Evolutionary conservation across 257 asterid genomes (phyloP).

Genomic region (Fraxinus pennsylvanica): DNA sequence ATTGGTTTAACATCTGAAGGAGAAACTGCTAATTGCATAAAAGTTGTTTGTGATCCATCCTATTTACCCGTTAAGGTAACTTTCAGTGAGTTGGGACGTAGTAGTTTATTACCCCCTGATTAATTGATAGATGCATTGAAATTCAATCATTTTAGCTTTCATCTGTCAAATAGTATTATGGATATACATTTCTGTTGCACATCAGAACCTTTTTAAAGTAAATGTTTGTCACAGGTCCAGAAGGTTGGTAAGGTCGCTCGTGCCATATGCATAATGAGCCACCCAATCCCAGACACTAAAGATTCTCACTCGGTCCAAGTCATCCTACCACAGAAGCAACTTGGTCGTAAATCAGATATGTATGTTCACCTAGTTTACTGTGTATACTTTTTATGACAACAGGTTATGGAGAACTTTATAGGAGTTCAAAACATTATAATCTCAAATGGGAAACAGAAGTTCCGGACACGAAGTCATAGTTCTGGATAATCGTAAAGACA

Average conservation of each 20-base stretch:
- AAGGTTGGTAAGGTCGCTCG: constrained; percentile 92
- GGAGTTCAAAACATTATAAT: background rate
- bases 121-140: constrained; percentile 2
- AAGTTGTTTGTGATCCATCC: constrained; percentile 94
- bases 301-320: constrained; percentile 98
- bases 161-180: background rate
- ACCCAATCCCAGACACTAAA: constrained; percentile 89
- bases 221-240: constrained; percentile 55
- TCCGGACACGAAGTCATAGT: background rate
- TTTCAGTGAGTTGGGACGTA: background rate
- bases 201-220: constrained; percentile 20
- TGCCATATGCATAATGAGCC: constrained; percentile 95
- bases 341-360: constrained; percentile 97
- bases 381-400: background rate
- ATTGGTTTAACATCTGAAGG: constrained; percentile 95
- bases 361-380: constrained; percentile 36
- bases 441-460: background rate
- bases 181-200: background rate
- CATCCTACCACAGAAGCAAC: constrained; percentile 96
- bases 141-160: background rate
- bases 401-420: background rate
- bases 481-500: background rate
- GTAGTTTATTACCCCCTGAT: background rate
- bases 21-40: constrained; percentile 98
- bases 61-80: constrained; percentile 81